Percentiles rank a stretch among this genome's conserved stretches.
Evolutionary conservation across 805 yeast genomes (phyloP).

Genomic region (Candida broadrunensis): DNA sequence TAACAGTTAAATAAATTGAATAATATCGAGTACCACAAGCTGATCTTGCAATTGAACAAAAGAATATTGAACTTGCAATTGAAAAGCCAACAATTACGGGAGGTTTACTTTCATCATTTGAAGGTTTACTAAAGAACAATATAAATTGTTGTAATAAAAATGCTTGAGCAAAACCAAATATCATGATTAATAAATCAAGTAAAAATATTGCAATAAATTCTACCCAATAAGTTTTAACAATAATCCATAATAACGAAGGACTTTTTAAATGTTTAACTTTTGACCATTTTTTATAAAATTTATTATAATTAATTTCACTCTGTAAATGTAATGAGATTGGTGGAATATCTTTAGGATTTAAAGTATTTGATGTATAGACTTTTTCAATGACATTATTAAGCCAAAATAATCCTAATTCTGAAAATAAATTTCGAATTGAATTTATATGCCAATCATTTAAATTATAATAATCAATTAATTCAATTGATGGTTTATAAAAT

Average conservation of each 20-base stretch:
- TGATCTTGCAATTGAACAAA: constrained; percentile 18
- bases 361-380: neutral
- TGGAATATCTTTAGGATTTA: constrained; percentile 58
- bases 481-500: constrained; percentile 11
- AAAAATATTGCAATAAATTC: constrained; percentile 30
- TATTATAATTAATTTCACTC: constrained; percentile 11
- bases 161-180: constrained; percentile 63
- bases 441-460: constrained; percentile 26
- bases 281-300: constrained; percentile 21
- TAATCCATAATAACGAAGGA: constrained; percentile 11
- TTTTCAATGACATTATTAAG: constrained; percentile 6
- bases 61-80: constrained; percentile 21
- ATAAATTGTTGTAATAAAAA: constrained; percentile 70
- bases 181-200: constrained; percentile 31
- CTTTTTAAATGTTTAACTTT: no score
- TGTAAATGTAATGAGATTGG: constrained; percentile 20
- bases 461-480: constrained; percentile 6
- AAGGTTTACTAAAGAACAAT: constrained; percentile 45
- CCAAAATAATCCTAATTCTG: constrained; percentile 22
- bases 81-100: constrained; percentile 23
- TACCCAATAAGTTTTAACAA: no score
- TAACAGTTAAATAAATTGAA: constrained; percentile 9
- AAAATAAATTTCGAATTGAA: constrained; percentile 17
- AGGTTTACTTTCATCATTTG: constrained; percentile 35
- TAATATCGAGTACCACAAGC: constrained; percentile 17